phyloP scores from a whole-genome alignment of 305 asterid species.

The Fraxinus sp. region DNA sequence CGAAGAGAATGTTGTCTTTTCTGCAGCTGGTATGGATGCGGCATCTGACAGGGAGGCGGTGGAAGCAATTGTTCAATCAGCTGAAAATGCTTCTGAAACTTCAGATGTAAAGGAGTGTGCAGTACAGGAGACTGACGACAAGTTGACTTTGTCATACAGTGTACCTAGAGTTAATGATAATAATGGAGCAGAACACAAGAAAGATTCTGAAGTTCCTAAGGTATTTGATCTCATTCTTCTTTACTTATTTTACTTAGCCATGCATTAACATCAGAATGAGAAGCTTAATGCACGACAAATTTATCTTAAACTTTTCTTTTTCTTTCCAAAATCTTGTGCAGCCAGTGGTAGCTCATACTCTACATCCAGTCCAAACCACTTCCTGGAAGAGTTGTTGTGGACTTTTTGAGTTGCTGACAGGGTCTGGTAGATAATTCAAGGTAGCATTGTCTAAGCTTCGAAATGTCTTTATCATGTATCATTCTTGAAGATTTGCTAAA shows the following conservation, averaged over 20 bases:
- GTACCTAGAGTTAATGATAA: slow-evolving; percentile 27
- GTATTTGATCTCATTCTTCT: slow-evolving; percentile 19
- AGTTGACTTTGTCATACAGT: slow-evolving; percentile 31
- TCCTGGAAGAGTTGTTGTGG: slow-evolving; percentile 92
- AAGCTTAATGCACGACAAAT: neutral
- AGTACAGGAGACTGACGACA: slow-evolving; percentile 34
- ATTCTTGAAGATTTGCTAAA: neutral
- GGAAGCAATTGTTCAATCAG: slow-evolving; percentile 29
- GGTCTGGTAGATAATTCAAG: slow-evolving; percentile 45
- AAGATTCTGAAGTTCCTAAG: slow-evolving; percentile 42
- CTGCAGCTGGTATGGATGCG: slow-evolving; percentile 20
- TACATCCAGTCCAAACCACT: slow-evolving; percentile 43
- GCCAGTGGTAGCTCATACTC: slow-evolving; percentile 42
- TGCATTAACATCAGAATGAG: neutral
- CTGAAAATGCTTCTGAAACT: slow-evolving; percentile 22
- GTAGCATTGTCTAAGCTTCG: slow-evolving; percentile 20
- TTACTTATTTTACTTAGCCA: neutral
- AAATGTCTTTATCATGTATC: neutral
- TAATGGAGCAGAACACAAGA: slow-evolving; percentile 28
- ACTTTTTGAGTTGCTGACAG: slow-evolving; percentile 59
- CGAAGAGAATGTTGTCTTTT: slow-evolving; percentile 25
- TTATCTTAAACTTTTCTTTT: neutral
- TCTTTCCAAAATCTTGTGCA: slow-evolving; percentile 33
- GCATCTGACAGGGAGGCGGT: slow-evolving; percentile 22
- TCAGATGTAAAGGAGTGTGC: slow-evolving; percentile 27